Evolutionary conservation across 2,329 filamentous ascomycete genomes (phyloP), one percentile per base, ranked within the genome.

Genomic region (Elsinoe perseae): DNA sequence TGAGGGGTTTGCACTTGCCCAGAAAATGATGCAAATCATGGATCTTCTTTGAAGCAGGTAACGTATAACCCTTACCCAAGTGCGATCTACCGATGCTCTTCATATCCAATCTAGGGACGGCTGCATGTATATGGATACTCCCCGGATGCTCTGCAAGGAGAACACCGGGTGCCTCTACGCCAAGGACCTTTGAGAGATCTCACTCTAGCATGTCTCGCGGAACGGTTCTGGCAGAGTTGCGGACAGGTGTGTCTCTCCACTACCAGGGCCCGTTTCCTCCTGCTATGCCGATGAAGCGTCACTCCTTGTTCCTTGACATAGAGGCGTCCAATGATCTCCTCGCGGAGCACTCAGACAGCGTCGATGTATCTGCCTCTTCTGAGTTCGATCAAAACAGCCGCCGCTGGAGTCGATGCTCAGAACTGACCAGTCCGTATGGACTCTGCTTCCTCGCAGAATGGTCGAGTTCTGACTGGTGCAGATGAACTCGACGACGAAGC

Each of bases 381-480:
- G 28, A 38, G 48, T 28, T 53, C 48, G 20, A 25, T 10, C 28
- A 16, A 14, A 18, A 14, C 32, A 38, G 48, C 36, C 28, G 48
- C 48, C 48, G 32, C 48, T 53, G 48, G 32, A 18, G 20, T 20
- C 20, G 32, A 25, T 16, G n/a, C 38, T 23, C 48, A n/a, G 32
- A 36, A 25, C 28, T 38, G 48, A 53, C 48, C 32, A 25, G 28
- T 53, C 32, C 48, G 32, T 34, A 20, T 38, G 48, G 48, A 53
- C 48, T 38, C 20, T 34, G n/a, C 32, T 38, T 30, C 38, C 20
- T 25, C 16, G 48, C 48, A 53, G 28, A 34, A 36, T 14, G 44
- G 44, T 50, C 44, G 44, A 50, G 44, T 50, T 50, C 44, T 50
- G 44, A 50, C 44, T 28, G n/a, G 12, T 30, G 28, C 44, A 50